Evolutionary conservation across 306 rosid species (phyloP), one percentile per base, ranked within the genome.

Genomic region (Pyrus communis): DNA sequence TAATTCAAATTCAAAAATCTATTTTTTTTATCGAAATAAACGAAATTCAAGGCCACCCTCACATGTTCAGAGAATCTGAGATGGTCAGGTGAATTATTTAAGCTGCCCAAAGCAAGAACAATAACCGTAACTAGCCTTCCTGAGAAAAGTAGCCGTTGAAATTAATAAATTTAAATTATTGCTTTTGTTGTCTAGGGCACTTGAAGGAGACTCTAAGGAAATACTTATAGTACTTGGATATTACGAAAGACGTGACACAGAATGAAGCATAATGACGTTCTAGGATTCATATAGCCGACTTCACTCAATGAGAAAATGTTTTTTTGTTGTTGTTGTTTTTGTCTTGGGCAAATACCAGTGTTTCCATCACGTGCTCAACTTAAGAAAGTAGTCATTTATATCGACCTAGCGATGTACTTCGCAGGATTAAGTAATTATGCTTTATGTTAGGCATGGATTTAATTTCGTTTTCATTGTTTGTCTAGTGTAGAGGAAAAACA

Each of bases 361-460:
- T 43, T 77, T 79, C 40, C n/a, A 58, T 84, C 88, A 88, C 89
- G 86, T 86, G 87, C 80, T 23, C 60, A 21, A 30, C 54, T 77
- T 83, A 61, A 76, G 75, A 81, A 86, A 62, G 80, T 81, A 75
- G 81, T 89, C 83, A 85, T 90, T 87, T 64, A 38, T 62, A 18
- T 76, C 31, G 80, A 74, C 43, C 79, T 21, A 2, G 13, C 21
- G 13, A 1, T 60, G 27, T 25, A 10, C 28, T n/a, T 57, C 0
- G 11, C 25, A 22, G 17, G 30, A 58, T 10, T 49, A 49, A 49
- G 55, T 15, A 58, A 22, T 11, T 22, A 22, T 8, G 3, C 0
- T 58, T 58, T 22, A 2, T 19, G 59, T 54, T 54, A 42, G 10
- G 45, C 45, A 42, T 49, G 55, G 55, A 49, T 51, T 15, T 51